phyloP scores from a whole-genome alignment of 176 grass and related monocot genomes.

The Oryza meridionalis region DNA sequence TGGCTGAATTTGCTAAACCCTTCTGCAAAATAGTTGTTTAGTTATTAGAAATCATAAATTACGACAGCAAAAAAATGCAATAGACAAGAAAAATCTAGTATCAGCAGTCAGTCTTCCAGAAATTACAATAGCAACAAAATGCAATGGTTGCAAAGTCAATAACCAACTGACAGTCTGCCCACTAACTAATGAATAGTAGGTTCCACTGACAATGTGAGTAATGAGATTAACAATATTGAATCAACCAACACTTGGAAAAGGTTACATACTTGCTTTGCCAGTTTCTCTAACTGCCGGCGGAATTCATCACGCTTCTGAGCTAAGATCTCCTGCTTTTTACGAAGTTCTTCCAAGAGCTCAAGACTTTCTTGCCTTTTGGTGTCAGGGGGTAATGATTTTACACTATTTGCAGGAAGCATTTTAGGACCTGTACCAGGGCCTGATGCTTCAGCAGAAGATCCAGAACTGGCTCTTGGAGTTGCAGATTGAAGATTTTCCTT shows the following conservation, averaged over 20 bases:
- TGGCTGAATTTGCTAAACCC: slow-evolving; percentile 45
- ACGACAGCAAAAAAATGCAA: slow-evolving; percentile 3
- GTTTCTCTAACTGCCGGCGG: slow-evolving; percentile 78
- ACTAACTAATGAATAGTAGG: not conserved
- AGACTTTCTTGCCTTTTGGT: slow-evolving; percentile 80
- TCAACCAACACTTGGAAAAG: slow-evolving; percentile 12
- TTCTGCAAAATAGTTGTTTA: slow-evolving; percentile 51
- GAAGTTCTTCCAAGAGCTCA: slow-evolving; percentile 86
- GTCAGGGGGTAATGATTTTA: slow-evolving; percentile 45
- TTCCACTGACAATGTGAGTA: slow-evolving; percentile 15
- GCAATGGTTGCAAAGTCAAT: slow-evolving; percentile 3
- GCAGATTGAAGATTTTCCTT: slow-evolving; percentile 63
- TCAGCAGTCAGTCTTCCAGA: not conserved
- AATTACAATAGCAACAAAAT: slow-evolving; percentile 13
- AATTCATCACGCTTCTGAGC: slow-evolving; percentile 92
- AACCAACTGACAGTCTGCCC: not conserved
- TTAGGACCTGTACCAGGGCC: slow-evolving; percentile 48
- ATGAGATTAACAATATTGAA: slow-evolving; percentile 36
- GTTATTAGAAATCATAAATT: slow-evolving; percentile 25
- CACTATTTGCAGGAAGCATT: slow-evolving; percentile 48
- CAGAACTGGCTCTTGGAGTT: slow-evolving; percentile 56
- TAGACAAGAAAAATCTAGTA: not conserved
- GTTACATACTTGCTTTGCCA: slow-evolving; percentile 76
- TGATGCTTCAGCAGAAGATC: slow-evolving; percentile 50
- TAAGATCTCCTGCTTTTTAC: slow-evolving; percentile 94